Percentiles rank a stretch among this genome's conserved stretches.
These are phyloP conservation scores for Naganishia cerealis DNA, from an alignment of 1,284 basidiomycete species.

Conservation along the genomic window DNA sequence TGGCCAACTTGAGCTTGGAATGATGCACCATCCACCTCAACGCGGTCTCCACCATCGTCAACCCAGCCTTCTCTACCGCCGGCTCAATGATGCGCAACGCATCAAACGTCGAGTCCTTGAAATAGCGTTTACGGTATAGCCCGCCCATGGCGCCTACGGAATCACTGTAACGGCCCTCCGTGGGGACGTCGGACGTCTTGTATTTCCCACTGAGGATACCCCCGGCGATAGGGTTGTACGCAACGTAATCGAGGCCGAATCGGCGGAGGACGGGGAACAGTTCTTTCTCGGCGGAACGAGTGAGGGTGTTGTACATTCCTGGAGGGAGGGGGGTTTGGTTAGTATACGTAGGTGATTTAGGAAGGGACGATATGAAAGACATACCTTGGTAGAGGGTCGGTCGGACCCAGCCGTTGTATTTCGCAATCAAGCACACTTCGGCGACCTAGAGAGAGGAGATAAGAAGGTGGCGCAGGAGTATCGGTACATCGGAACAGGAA, in stretches of 20 bases:
- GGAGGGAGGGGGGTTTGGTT: neutral
- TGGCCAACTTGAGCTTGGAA: conserved; percentile 53
- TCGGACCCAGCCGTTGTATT: conserved; percentile 41
- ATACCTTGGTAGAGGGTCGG: conserved; percentile 70
- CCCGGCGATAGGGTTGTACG: conserved; percentile 61
- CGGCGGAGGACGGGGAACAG: conserved; percentile 64
- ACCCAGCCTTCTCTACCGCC: conserved; percentile 49
- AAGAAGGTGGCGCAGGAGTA: neutral
- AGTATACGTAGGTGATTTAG: neutral
- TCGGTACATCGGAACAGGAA: neutral
- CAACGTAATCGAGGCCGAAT: conserved; percentile 60
- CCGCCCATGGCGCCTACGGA: conserved; percentile 33
- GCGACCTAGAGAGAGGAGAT: conserved; percentile 46
- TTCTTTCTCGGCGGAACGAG: conserved; percentile 60
- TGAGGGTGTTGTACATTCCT: conserved; percentile 47
- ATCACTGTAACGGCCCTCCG: conserved; percentile 38
- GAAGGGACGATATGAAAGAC: conserved; percentile 19
- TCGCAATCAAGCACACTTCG: conserved; percentile 32
- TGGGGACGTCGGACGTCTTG: conserved; percentile 43
- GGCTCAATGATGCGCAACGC: conserved; percentile 57
- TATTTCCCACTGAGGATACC: conserved; percentile 59
- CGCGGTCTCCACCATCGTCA: conserved; percentile 47
- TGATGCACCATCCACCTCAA: conserved; percentile 51
- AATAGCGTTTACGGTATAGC: conserved; percentile 44
- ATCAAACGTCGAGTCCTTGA: conserved; percentile 57